These are phyloP conservation scores for Boletus fagicola DNA, from an alignment of 768 basidiomycete genomes.

Conservation along the genomic window DNA sequence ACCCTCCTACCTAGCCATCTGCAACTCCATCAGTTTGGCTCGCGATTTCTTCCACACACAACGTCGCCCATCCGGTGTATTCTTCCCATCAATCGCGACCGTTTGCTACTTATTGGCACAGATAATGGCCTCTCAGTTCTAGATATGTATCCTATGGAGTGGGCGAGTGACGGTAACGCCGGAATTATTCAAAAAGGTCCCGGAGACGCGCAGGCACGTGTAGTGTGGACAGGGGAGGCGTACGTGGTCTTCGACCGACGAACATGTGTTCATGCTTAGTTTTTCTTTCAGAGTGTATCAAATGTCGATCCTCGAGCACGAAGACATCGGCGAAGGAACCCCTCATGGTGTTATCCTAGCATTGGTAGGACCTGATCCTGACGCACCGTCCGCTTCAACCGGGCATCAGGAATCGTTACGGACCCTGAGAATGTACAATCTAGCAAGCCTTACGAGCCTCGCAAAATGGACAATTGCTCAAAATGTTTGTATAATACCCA, in stretches of 20 bases:
- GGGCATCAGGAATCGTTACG: constrained; percentile 58
- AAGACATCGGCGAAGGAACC: constrained; percentile 51
- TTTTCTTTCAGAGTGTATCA: constrained; percentile 59
- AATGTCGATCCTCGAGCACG: constrained; percentile 68
- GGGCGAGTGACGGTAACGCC: constrained; percentile 44
- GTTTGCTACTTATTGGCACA: constrained; percentile 73
- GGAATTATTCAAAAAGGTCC: constrained; percentile 54
- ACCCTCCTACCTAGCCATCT: constrained; percentile 61
- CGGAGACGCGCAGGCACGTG: constrained; percentile 62
- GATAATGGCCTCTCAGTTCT: constrained; percentile 79
- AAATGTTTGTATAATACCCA: constrained; percentile 43
- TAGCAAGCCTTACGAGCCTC: constrained; percentile 69
- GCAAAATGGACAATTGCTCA: constrained; percentile 72
- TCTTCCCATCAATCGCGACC: constrained; percentile 64
- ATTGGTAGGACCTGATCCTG: constrained; percentile 64
- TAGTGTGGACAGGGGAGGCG: constrained; percentile 80
- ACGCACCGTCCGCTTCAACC: constrained; percentile 36
- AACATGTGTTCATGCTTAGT: background rate
- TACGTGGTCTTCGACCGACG: constrained; percentile 32
- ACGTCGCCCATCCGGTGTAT: constrained; percentile 72
- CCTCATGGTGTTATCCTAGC: constrained; percentile 77
- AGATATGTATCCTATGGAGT: constrained; percentile 78
- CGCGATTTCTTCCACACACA: constrained; percentile 80
- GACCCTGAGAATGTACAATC: constrained; percentile 78
- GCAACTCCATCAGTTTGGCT: constrained; percentile 75